A percentile compares a stretch with the other conserved stretches of the same genome.
Conservation (phyloP, 371 early-diverging fungal genomes). For the Chytridium lagenaria region DNA sequence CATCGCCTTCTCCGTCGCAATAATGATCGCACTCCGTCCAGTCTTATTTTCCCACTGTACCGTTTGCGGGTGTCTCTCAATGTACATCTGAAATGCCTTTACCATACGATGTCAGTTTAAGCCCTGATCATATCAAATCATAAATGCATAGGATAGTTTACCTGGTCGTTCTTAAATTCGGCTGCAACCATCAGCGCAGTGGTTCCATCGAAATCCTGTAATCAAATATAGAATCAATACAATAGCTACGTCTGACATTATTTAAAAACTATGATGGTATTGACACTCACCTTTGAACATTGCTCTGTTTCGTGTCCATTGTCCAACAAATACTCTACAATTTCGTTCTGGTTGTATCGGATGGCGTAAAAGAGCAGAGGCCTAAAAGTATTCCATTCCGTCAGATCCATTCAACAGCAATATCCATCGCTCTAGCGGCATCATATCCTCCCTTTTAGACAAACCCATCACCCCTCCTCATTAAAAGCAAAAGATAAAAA, state of each 20-base stretch:
- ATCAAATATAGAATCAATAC: neutral
- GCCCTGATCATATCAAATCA: neutral
- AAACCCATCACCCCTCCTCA: neutral
- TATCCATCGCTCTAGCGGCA: neutral
- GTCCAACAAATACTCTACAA: constrained; percentile 47
- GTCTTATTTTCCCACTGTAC: constrained; percentile 38
- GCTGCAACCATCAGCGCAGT: constrained; percentile 51
- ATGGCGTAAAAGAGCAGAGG: constrained; percentile 58
- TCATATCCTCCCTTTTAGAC: neutral
- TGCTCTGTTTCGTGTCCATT: constrained; percentile 41
- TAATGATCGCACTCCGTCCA: constrained; percentile 45
- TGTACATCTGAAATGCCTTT: constrained; percentile 43
- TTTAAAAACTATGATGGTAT: no score
- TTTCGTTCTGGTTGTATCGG: constrained; percentile 41
- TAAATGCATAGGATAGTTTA: neutral
- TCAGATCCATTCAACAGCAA: neutral
- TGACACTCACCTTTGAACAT: constrained; percentile 38
- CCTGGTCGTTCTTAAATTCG: constrained; percentile 44
- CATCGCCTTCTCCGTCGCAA: constrained; percentile 43
- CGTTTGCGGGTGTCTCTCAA: constrained; percentile 38
- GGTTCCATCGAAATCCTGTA: constrained; percentile 48
- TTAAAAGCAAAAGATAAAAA: neutral
- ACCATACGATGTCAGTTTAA: neutral
- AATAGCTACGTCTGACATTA: neutral
- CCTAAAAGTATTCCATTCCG: constrained; percentile 20